Conservation (phyloP, 345 rosid genomes). For the Acer yangbiense region DNA sequence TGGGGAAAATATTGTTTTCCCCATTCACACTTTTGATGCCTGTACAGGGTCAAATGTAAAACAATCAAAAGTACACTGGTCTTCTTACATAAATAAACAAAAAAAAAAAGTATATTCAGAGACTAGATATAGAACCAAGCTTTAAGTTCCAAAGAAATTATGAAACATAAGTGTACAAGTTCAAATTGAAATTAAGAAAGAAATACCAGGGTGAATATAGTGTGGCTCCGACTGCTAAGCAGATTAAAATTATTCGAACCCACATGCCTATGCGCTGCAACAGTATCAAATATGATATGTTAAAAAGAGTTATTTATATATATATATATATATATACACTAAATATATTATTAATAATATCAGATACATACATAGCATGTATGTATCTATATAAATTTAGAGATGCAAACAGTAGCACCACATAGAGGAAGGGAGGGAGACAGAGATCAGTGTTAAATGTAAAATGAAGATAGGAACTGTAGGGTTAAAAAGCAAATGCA, state of each 20-base stretch:
- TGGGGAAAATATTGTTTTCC: not conserved
- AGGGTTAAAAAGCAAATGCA: conserved; percentile 1
- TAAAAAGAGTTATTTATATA: not conserved
- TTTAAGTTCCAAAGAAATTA: not conserved
- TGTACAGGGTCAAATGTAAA: not conserved
- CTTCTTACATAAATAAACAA: not conserved
- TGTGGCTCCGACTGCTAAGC: conserved; percentile 96
- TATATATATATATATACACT: not conserved
- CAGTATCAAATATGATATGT: conserved; percentile 23
- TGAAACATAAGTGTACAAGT: not conserved
- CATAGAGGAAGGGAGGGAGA: conserved; percentile 2
- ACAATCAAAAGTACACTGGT: not conserved
- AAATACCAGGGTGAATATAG: conserved; percentile 82
- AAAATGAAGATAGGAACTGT: conserved; percentile 8
- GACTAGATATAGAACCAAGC: not conserved
- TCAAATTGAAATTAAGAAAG: conserved; percentile 9
- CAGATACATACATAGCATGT: no score
- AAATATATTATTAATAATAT: no score
- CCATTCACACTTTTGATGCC: not conserved
- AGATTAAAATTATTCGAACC: conserved; percentile 95
- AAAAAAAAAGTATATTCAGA: not conserved
- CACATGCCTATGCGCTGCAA: conserved; percentile 88
- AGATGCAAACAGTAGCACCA: conserved; percentile 13
- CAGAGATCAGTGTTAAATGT: not conserved
- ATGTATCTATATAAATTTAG: no score